Percentiles rank a stretch among this genome's conserved stretches.
These are phyloP conservation scores for Corylus heterophylla DNA, from an alignment of 306 rosid genomes.

Conservation along the genomic window DNA sequence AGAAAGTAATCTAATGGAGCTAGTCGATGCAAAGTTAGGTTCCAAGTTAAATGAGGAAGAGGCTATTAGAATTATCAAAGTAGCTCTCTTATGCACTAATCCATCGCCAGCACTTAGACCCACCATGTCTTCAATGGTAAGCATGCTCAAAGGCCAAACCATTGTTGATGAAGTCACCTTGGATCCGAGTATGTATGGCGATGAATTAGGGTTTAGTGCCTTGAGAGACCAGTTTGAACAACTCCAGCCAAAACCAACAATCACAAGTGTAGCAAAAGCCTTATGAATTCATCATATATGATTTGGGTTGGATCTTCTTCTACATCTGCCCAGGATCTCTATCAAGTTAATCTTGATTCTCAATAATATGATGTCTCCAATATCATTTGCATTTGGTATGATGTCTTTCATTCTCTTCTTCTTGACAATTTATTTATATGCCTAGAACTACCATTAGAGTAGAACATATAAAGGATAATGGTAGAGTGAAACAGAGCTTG, in stretches of 20 bases:
- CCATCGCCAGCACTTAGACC: conserved; percentile 53
- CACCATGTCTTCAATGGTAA: conserved; percentile 60
- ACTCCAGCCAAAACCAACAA: background rate
- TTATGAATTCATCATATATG: background rate
- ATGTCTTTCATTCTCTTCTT: no score
- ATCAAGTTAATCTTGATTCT: background rate
- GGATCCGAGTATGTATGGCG: conserved; percentile 25
- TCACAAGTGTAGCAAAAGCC: background rate
- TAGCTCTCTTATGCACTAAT: conserved; percentile 56
- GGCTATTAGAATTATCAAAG: conserved; percentile 46
- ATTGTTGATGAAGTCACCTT: conserved; percentile 35
- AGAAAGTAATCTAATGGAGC: conserved; percentile 35
- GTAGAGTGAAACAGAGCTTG: no score
- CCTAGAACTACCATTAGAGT: no score
- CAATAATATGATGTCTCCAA: no score
- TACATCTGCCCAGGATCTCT: conserved; percentile 1
- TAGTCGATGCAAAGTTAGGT: conserved; percentile 55
- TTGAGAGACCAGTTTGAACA: no score
- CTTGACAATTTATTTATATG: no score
- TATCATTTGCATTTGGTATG: no score
- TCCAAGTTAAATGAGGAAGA: conserved; percentile 43
- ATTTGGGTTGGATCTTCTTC: conserved; percentile 11
- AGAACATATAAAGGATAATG: no score
- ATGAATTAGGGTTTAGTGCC: background rate
- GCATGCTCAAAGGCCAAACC: conserved; percentile 60